These are phyloP conservation scores for Endoconidiophora laricicola DNA, from an alignment of 2,329 filamentous ascomycete genomes.

Conservation along the genomic window DNA sequence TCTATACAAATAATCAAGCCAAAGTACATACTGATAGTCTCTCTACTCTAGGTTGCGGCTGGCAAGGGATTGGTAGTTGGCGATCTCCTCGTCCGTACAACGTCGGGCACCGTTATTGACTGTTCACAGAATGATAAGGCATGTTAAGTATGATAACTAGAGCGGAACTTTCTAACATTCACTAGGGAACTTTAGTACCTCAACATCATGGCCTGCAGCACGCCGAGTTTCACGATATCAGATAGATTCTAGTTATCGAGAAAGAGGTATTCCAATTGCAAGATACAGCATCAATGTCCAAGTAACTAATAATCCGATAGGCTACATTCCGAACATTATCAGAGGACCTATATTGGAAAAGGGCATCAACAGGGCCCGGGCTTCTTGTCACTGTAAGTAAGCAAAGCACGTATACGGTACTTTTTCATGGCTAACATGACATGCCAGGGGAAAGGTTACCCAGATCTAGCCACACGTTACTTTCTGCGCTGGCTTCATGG, in stretches of 20 bases:
- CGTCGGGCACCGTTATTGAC: slow-evolving; percentile 26
- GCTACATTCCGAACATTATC: slow-evolving; percentile 59
- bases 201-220: slow-evolving; percentile 29
- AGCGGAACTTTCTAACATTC: background rate
- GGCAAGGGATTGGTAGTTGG: slow-evolving; percentile 58
- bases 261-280: slow-evolving; percentile 45
- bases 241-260: slow-evolving; percentile 60
- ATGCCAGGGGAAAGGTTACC: slow-evolving; percentile 61
- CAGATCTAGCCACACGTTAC: slow-evolving; percentile 52
- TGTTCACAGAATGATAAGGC: slow-evolving; percentile 15
- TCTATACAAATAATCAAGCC: too few species aligned
- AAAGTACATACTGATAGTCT: background rate
- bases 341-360: slow-evolving; percentile 36
- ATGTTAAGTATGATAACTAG: slow-evolving; percentile 15
- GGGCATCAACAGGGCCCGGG: slow-evolving; percentile 33
- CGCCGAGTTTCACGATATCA: slow-evolving; percentile 31
- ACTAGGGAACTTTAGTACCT: slow-evolving; percentile 46
- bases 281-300: background rate
- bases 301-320: slow-evolving; percentile 25
- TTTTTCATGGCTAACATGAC: background rate
- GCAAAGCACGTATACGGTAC: slow-evolving; percentile 7
- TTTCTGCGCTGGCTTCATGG: slow-evolving; percentile 41
- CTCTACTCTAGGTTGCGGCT: slow-evolving; percentile 41
- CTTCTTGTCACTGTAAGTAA: slow-evolving; percentile 47
- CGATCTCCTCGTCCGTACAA: slow-evolving; percentile 29